Conservation (phyloP, 148 eudicot species). For the Rhododendron simsii region DNA sequence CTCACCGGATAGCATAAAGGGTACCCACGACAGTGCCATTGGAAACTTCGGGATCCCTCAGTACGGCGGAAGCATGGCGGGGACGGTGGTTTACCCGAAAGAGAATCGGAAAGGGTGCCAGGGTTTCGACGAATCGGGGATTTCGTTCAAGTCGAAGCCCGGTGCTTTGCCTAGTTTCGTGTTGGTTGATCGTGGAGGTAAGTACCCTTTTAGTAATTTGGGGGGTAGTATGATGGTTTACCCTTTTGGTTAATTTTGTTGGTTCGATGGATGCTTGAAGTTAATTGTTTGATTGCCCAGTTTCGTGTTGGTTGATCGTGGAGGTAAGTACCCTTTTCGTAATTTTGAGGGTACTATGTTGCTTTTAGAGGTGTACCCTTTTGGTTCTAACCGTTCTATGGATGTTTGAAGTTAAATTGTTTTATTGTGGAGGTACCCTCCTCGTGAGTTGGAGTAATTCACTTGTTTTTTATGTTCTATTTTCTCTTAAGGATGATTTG, state of each 20-base stretch:
- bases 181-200: constrained; percentile 92
- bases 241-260: neutral
- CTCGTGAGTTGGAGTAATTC: no score
- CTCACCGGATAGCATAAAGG: constrained; percentile 67
- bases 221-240: neutral
- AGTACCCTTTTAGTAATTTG: neutral
- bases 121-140: constrained; percentile 42
- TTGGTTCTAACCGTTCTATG: neutral
- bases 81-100: constrained; percentile 68
- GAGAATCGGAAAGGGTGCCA: constrained; percentile 70
- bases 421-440: constrained; percentile 52
- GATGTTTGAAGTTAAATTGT: neutral
- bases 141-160: constrained; percentile 65
- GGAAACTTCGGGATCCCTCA: constrained; percentile 94
- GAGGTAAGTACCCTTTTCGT: constrained; percentile 39
- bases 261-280: neutral
- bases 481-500: no score
- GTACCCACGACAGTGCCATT: constrained; percentile 74
- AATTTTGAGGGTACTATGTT: neutral
- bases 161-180: constrained; percentile 83
- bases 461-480: no score
- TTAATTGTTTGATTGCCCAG: constrained; percentile 35
- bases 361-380: neutral
- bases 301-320: constrained; percentile 81
- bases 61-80: constrained; percentile 86